Conservation (phyloP, 2,329 filamentous ascomycete genomes). For the Trichoderma sp. region DNA sequence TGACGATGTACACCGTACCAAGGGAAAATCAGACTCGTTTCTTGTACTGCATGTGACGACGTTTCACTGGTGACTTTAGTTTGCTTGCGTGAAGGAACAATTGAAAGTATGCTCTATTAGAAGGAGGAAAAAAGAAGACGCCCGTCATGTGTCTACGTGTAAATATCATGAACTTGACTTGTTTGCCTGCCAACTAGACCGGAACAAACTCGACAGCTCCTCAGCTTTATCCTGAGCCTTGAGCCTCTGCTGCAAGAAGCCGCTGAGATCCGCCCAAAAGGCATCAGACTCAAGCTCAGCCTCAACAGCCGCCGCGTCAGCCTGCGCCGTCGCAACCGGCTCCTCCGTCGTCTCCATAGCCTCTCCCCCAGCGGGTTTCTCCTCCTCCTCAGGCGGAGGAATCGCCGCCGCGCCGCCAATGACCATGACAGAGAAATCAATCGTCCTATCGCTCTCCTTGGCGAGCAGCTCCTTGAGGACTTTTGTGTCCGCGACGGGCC, state of each 20-base stretch:
- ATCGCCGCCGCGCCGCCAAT: conserved; percentile 66
- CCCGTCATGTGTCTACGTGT: background rate
- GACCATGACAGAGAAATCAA: conserved; percentile 88
- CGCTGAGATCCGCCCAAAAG: conserved; percentile 86
- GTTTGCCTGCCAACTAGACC: conserved; percentile 65
- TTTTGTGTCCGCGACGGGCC: conserved; percentile 78
- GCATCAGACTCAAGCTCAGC: conserved; percentile 66
- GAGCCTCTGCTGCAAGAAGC: conserved; percentile 76
- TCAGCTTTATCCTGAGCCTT: conserved; percentile 68
- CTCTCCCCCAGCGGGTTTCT: conserved; percentile 29
- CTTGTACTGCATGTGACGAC: conserved; percentile 13
- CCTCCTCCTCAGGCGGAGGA: conserved; percentile 46
- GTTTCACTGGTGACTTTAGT: background rate
- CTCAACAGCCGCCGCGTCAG: conserved; percentile 34
- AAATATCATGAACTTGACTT: conserved; percentile 31
- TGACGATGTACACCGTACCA: conserved; percentile 19
- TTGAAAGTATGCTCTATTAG: conserved; percentile 5
- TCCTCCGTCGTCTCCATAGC: background rate
- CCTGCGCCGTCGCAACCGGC: background rate
- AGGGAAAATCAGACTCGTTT: conserved; percentile 11
- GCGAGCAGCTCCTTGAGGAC: conserved; percentile 73
- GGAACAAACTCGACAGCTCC: conserved; percentile 68
- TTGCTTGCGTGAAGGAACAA: background rate
- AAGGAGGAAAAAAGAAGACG: background rate
- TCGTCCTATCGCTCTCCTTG: conserved; percentile 46